Evolutionary conservation across 108 stramenopile genomes (phyloP).

Genomic region (Discostella stelligeroides): DNA sequence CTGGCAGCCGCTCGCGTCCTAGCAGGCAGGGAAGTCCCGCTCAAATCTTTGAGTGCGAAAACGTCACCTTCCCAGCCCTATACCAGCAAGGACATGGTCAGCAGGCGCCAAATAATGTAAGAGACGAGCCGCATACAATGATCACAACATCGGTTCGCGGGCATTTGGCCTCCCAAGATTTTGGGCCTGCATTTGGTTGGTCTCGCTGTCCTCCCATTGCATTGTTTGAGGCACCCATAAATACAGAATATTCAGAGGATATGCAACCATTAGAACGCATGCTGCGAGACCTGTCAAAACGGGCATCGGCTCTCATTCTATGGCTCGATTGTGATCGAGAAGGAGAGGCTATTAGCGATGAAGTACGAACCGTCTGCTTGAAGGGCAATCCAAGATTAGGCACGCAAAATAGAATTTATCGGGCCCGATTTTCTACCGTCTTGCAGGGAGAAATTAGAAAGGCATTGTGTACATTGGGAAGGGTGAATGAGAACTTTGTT

Average conservation of each 20-base stretch:
- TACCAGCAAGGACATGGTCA: slow-evolving; percentile 62
- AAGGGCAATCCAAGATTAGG: slow-evolving; percentile 57
- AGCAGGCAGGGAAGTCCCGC: slow-evolving; percentile 41
- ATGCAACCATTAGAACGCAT: slow-evolving; percentile 78
- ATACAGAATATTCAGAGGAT: slow-evolving; percentile 69
- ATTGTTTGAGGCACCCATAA: slow-evolving; percentile 83
- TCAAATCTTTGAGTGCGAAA: slow-evolving; percentile 77
- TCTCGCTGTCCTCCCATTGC: slow-evolving; percentile 61
- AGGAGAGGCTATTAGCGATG: slow-evolving; percentile 94
- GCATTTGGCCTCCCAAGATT: slow-evolving; percentile 83
- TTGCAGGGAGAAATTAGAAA: slow-evolving; percentile 84
- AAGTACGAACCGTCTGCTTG: slow-evolving; percentile 87
- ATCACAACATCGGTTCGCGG: slow-evolving; percentile 87
- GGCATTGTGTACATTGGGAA: slow-evolving; percentile 74
- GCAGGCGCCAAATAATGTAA: slow-evolving; percentile 12
- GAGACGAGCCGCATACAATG: slow-evolving; percentile 77
- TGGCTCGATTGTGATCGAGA: slow-evolving; percentile 99
- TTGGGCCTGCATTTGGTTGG: slow-evolving; percentile 73
- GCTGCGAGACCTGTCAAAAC: slow-evolving; percentile 51
- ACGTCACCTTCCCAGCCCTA: slow-evolving; percentile 74
- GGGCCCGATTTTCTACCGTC: slow-evolving; percentile 94
- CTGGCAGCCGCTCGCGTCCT: slow-evolving; percentile 51
- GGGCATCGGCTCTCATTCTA: slow-evolving; percentile 82
- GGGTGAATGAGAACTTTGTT: slow-evolving; percentile 78
- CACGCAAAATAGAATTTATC: slow-evolving; percentile 58